Conservation (phyloP, 345 rosid genomes). For the Brassica nigra region DNA sequence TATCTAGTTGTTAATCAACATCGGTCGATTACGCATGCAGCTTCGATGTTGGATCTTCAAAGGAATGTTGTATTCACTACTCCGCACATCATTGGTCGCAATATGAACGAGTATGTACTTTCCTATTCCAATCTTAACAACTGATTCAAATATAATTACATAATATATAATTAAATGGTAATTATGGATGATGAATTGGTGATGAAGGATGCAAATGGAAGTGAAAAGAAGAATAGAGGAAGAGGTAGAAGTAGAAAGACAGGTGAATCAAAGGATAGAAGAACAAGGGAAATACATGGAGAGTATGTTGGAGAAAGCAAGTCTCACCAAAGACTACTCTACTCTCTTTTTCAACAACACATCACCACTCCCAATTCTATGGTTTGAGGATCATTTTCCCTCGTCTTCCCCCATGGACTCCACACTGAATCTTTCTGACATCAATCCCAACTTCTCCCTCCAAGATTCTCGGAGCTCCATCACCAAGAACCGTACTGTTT, state of each 20-base stretch:
- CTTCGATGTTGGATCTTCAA: conserved; percentile 36
- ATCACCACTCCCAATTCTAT: conserved; percentile 24
- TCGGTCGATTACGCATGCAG: conserved; percentile 13
- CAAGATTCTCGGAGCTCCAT: conserved; percentile 33
- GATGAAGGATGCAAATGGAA: conserved; percentile 72
- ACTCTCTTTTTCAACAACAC: conserved; percentile 35
- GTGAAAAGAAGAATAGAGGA: conserved; percentile 78
- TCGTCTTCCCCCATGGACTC: conserved; percentile 32
- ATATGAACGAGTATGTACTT: conserved; percentile 65
- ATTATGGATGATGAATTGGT: conserved; percentile 25
- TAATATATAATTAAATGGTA: conserved; percentile 10
- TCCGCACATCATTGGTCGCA: conserved; percentile 45
- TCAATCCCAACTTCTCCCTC: conserved; percentile 33
- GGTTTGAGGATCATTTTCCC: conserved; percentile 41
- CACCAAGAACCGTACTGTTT: conserved; percentile 27
- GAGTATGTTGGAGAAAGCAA: conserved; percentile 86
- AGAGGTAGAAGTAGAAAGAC: conserved; percentile 89
- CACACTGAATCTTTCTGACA: conserved; percentile 28
- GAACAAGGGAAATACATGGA: conserved; percentile 99
- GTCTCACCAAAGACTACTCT: conserved; percentile 40
- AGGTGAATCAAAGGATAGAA: conserved; percentile 87
- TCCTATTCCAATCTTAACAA: conserved; percentile 14
- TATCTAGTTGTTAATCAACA: conserved; percentile 13
- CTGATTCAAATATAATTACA: conserved; percentile 16
- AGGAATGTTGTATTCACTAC: conserved; percentile 46